These are phyloP conservation scores for Trichophyton schoenleinii DNA, from an alignment of 2,329 filamentous ascomycete genomes.

Conservation along the genomic window DNA sequence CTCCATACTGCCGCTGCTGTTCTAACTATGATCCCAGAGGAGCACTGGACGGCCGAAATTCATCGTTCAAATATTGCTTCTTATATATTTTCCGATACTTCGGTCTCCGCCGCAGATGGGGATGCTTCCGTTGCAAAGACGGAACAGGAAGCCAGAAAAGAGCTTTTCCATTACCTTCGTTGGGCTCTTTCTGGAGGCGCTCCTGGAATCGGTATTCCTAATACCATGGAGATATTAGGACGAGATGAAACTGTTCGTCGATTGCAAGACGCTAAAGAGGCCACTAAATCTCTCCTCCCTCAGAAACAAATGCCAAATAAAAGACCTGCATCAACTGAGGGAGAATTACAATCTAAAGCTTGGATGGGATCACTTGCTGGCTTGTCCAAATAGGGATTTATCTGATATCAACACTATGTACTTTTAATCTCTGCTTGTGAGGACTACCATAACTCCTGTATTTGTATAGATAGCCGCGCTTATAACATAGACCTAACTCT, in stretches of 20 bases:
- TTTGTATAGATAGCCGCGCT: background rate
- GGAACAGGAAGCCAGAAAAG: constrained; percentile 24
- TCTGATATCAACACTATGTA: background rate
- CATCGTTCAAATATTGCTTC: constrained; percentile 30
- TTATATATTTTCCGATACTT: constrained; percentile 15
- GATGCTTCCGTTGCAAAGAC: constrained; percentile 18
- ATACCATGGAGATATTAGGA: constrained; percentile 45
- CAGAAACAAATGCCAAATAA: constrained; percentile 12
- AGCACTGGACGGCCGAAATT: constrained; percentile 29
- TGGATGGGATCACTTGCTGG: constrained; percentile 13
- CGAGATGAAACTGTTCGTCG: constrained; percentile 38
- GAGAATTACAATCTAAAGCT: background rate
- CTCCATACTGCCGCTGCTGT: constrained; percentile 35
- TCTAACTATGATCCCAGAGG: constrained; percentile 29
- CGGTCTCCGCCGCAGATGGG: background rate
- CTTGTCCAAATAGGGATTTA: background rate
- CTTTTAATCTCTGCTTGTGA: background rate
- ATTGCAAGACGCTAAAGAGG: constrained; percentile 28
- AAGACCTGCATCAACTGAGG: background rate
- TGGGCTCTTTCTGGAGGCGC: constrained; percentile 43
- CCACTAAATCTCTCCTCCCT: constrained; percentile 20
- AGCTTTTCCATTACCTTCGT: constrained; percentile 44
- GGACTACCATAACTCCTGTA: background rate
- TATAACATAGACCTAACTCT: background rate
- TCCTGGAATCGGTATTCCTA: constrained; percentile 42